A percentile compares a stretch with the other conserved stretches of the same genome.
phyloP scores from a whole-genome alignment of 1,284 basidiomycete genomes.

The Fomitopsis palustris region DNA sequence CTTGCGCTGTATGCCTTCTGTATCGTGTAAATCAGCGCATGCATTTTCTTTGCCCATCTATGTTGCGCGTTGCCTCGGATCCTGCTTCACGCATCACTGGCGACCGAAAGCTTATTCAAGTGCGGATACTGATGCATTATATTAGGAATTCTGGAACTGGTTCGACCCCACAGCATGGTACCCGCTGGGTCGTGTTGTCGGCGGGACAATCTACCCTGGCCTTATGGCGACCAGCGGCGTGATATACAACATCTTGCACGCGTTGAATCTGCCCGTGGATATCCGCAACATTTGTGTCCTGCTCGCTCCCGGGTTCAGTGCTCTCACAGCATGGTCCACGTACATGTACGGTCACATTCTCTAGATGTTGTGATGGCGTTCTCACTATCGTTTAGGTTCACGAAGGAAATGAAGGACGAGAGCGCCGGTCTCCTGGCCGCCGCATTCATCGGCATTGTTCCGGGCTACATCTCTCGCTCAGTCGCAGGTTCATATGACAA shows the following conservation, averaged over 20 bases:
- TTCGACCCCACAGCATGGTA: slow-evolving; percentile 99
- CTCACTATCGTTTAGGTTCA: slow-evolving; percentile 59
- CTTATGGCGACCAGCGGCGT: slow-evolving; percentile 97
- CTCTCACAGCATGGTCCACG: slow-evolving; percentile 95
- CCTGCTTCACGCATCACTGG: too few species aligned
- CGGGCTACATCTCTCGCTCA: slow-evolving; percentile 97
- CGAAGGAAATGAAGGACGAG: slow-evolving; percentile 90
- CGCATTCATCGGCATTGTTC: slow-evolving; percentile 98
- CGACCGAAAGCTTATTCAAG: too few species aligned
- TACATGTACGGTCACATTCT: slow-evolving; percentile 66
- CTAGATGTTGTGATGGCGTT: background rate
- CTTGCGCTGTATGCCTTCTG: too few species aligned
- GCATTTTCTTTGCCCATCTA: too few species aligned
- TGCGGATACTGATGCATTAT: slow-evolving; percentile 1
- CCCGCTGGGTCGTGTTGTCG: slow-evolving; percentile 95
- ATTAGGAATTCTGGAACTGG: slow-evolving; percentile 99
- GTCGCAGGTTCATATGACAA: slow-evolving; percentile 99
- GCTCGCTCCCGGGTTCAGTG: slow-evolving; percentile 95
- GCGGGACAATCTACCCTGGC: slow-evolving; percentile 97
- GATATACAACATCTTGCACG: slow-evolving; percentile 90
- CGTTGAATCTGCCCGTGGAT: slow-evolving; percentile 92
- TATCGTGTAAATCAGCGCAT: too few species aligned
- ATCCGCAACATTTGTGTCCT: slow-evolving; percentile 98
- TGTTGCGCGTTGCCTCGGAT: too few species aligned
- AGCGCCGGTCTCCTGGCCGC: slow-evolving; percentile 95